Percentiles rank a stretch among this genome's conserved stretches.
phyloP scores from a whole-genome alignment of 169 alveolate species.

The Eimeria acervulina region DNA sequence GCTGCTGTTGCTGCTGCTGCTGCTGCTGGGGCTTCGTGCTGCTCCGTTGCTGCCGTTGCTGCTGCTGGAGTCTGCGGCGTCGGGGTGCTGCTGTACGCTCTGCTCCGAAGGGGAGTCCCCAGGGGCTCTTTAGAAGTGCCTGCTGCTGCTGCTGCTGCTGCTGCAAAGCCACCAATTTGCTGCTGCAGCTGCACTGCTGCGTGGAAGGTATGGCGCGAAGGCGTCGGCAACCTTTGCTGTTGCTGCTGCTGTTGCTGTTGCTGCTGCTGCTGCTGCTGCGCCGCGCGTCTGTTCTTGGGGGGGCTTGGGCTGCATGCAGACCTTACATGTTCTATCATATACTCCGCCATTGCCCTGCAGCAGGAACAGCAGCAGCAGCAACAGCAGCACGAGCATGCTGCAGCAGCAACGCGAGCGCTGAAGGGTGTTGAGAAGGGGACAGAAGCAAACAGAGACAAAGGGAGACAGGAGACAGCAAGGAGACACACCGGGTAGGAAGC shows the following conservation, averaged over 20 bases:
- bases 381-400: too few species aligned
- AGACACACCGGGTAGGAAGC: not conserved
- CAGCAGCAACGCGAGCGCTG: not conserved
- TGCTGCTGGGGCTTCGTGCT: not conserved
- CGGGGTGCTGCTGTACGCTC: not conserved
- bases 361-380: not conserved
- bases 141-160: slow-evolving; percentile 25
- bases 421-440: not conserved
- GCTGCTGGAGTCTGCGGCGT: too few species aligned
- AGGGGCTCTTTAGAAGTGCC: not conserved
- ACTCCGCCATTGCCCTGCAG: too few species aligned
- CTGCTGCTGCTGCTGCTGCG: too few species aligned
- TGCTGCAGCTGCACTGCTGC: not conserved
- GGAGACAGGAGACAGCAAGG: not conserved
- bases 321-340: too few species aligned
- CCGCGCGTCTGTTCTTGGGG: too few species aligned
- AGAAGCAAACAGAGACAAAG: not conserved
- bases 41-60: not conserved
- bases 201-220: not conserved
- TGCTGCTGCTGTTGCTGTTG: not conserved
- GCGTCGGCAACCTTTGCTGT: not conserved
- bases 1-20: not conserved
- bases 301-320: too few species aligned
- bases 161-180: slow-evolving; percentile 12
- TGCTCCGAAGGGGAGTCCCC: slow-evolving; percentile 3